phyloP scores from a whole-genome alignment of 1,284 basidiomycete genomes.

The Papiliotrema nemorosa region DNA sequence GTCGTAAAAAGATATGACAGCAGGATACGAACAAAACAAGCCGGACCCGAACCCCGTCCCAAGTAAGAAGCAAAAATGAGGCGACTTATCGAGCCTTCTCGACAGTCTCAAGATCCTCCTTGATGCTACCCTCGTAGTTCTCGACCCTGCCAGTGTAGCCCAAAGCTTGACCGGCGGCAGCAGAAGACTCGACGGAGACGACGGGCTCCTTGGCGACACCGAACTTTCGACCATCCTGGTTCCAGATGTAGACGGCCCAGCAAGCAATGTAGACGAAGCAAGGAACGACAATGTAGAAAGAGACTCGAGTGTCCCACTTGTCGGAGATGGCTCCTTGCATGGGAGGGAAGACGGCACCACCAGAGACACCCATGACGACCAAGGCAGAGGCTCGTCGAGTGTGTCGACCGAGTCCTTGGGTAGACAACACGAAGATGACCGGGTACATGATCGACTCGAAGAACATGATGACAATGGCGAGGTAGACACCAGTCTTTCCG shows the following conservation, averaged over 20 bases:
- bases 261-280: conserved; percentile 46
- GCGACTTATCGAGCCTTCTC: conserved; percentile 12
- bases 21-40: too few species aligned
- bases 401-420: conserved; percentile 64
- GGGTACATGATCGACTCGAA: conserved; percentile 63
- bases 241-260: conserved; percentile 46
- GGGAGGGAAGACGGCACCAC: conserved; percentile 70
- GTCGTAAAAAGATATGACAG: too few species aligned
- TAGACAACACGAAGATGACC: conserved; percentile 60
- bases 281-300: conserved; percentile 47
- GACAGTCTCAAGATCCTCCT: conserved; percentile 14
- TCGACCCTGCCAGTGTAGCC: conserved; percentile 16
- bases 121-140: conserved; percentile 17
- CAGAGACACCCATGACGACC: conserved; percentile 65
- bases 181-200: conserved; percentile 21
- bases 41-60: neutral
- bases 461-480: conserved; percentile 68
- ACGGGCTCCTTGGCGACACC: conserved; percentile 9
- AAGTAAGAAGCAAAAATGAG: too few species aligned
- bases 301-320: conserved; percentile 37
- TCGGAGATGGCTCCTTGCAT: conserved; percentile 68
- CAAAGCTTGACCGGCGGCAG: conserved; percentile 13
- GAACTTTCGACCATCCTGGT: conserved; percentile 37
- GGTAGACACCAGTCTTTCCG: conserved; percentile 60
- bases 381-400: conserved; percentile 67